Evolutionary conservation across 495 filamentous ascomycete species (phyloP), one percentile per base, ranked within the genome.

Genomic region (Extremus antarcticus): DNA sequence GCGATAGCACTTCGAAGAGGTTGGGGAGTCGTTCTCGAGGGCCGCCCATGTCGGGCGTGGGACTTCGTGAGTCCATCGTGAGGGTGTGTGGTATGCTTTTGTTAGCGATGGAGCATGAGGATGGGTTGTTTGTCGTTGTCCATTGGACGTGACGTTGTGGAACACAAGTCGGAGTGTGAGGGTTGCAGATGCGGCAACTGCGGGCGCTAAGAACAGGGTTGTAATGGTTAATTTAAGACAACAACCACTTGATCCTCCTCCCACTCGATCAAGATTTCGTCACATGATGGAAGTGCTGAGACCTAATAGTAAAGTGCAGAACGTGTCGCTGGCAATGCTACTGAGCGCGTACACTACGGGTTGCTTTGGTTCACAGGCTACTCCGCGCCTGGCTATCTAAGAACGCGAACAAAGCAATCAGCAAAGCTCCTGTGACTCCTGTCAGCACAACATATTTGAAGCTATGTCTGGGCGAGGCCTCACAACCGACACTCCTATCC

Each of bases 1-100:
- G 81, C 62, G 88, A 94, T 38, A 99, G 76, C 38, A 97, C 92
- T 68, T 99, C 92, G 66, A 92, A 94, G 39, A 97, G 82, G 0
- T 87, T 96, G 17, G 92, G 92, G 11, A 99, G 78, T 38, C 92
- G 80, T 65, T 94, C 92, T 50, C 92, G 82, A 20, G 50, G 2
- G 23, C 50, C 54, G 29, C 51, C 51, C 16, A 21, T 16, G 21
- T 62, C 59, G 25, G 59, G 59, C n/a, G 59, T 62, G 16, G 59
- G 50, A 23, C 55, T 48, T 9, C 59, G 59, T 25, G 59, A 61
- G 43, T 41, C 59, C 59, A 61, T 61, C 2, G 50, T 32, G 29
- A 13, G 7, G 29, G 29, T 35, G 19, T 20, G 11, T 1, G 20
- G 29, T 4, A 13, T 35, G 13, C 29, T 35, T 4, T 13, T 35